Evolutionary conservation across 495 filamentous ascomycete genomes (phyloP), one percentile per base, ranked within the genome.

Genomic region (Talaromyces trachyspermus): DNA sequence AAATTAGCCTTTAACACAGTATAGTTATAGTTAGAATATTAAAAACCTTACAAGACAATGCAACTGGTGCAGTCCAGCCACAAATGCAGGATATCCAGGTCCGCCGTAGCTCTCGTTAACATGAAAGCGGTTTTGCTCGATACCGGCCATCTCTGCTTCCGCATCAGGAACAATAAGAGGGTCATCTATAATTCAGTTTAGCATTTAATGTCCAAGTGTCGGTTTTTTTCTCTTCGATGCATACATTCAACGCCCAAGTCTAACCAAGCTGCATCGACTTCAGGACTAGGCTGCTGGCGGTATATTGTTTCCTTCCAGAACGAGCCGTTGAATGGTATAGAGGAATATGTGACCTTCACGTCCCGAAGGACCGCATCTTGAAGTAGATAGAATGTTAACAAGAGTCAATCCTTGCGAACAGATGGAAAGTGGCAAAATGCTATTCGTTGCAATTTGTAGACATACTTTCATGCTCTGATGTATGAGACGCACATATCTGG

Each of bases 221-320:
- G n/a, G n/a, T n/a, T n/a, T n/a, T n/a, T n/a, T n/a, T n/a, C n/a
- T n/a, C n/a, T 7, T 6, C 6, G 12, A 30, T 7, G 27, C 6
- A 30, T 30, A 30, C 27, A 30, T 30, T 30, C 27, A 12, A 30
- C 12, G 6, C 27, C 27, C 12, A 30, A 30, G 7, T 12, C 7
- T 30, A 67, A 64, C 77, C 78, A 82, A 4, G 76, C 77, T 2
- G 66, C 74, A 53, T 82, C 78, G 1, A 79, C 76, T 44, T 76
- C 75, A 0, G 74, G 72, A 12, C 70, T 63, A 0, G 70, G 72
- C 27, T 64, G 6, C 27, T 30, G 27, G 27, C 27, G 27, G 12
- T 30, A 30, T 30, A 30, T 30, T 12, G 27, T 30, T 30, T 30
- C 27, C 27, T 30, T 30, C 7, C 7, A 30, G 27, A 30, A 30